phyloP scores from a whole-genome alignment of 306 rosid species.

The Begonia loranthoides region DNA sequence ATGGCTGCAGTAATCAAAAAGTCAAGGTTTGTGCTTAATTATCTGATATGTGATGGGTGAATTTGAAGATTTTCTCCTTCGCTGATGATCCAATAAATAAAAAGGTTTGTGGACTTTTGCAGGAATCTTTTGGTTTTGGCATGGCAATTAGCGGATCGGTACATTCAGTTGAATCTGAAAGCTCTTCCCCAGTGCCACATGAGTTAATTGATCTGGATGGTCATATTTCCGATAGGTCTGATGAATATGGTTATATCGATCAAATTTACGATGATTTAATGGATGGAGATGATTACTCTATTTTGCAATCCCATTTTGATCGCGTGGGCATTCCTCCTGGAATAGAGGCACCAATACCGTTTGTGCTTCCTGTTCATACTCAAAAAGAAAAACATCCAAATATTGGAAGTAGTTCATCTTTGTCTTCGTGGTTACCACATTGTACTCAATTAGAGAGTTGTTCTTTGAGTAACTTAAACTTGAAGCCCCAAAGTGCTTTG shows the following conservation, averaged over 20 bases:
- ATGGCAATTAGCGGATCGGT: conserved; percentile 24
- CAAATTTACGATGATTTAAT: conserved; percentile 30
- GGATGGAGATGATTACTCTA: conserved; percentile 41
- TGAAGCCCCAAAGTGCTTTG: conserved; percentile 12
- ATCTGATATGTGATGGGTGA: conserved; percentile 11
- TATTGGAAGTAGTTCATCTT: conserved; percentile 24
- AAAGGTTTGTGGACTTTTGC: conserved; percentile 1
- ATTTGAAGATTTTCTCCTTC: conserved; percentile 6
- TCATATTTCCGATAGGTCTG: conserved; percentile 35
- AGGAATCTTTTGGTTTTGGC: conserved; percentile 27
- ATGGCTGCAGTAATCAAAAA: conserved; percentile 25
- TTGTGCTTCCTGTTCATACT: conserved; percentile 27
- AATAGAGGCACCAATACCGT: conserved; percentile 71
- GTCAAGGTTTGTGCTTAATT: conserved; percentile 32
- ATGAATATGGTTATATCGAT: conserved; percentile 26
- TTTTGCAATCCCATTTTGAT: conserved; percentile 57
- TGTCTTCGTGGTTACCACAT: conserved; percentile 14
- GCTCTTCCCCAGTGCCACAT: conserved; percentile 20
- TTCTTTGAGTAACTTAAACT: conserved; percentile 20
- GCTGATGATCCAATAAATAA: not conserved
- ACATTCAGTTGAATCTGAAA: conserved; percentile 28
- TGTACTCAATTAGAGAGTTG: conserved; percentile 14
- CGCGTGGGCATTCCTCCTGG: conserved; percentile 55
- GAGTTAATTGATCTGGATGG: conserved; percentile 35
- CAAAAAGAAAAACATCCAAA: conserved; percentile 8